phyloP scores from a whole-genome alignment of 2,329 filamentous ascomycete genomes.

The Pseudogymnoascus sp. region DNA sequence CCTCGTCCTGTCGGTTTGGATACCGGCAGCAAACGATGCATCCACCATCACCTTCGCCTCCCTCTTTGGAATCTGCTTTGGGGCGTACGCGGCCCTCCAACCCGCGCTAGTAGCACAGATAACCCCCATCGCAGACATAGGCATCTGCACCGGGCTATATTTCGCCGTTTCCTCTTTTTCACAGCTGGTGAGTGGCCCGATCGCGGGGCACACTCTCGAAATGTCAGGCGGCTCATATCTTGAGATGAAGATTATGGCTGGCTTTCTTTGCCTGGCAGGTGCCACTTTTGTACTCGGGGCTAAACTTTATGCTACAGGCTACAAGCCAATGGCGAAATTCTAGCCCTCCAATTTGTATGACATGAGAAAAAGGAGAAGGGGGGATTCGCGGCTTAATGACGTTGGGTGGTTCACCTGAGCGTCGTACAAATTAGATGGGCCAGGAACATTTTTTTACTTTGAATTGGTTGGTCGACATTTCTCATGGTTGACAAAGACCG shows the following conservation, averaged over 20 bases:
- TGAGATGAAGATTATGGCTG: conserved; percentile 1
- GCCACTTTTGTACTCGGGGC: neutral
- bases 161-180: conserved; percentile 54
- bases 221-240: neutral
- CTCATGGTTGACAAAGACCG: neutral
- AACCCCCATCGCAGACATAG: conserved; percentile 57
- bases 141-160: conserved; percentile 53
- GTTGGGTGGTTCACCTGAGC: neutral
- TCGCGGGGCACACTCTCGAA: conserved; percentile 50
- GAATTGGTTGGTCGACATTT: neutral
- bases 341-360: neutral
- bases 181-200: conserved; percentile 54
- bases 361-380: neutral
- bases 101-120: conserved; percentile 60
- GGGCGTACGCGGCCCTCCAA: conserved; percentile 51
- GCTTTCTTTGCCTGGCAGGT: neutral
- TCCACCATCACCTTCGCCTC: conserved; percentile 52
- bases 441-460: neutral
- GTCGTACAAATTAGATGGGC: neutral
- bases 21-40: conserved; percentile 39
- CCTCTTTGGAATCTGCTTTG: conserved; percentile 58
- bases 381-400: neutral
- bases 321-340: neutral
- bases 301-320: neutral
- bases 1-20: conserved; percentile 41